Evolutionary conservation across 1,284 basidiomycete genomes (phyloP), one percentile per base, ranked within the genome.

Genomic region (Irpex rosettiformis): DNA sequence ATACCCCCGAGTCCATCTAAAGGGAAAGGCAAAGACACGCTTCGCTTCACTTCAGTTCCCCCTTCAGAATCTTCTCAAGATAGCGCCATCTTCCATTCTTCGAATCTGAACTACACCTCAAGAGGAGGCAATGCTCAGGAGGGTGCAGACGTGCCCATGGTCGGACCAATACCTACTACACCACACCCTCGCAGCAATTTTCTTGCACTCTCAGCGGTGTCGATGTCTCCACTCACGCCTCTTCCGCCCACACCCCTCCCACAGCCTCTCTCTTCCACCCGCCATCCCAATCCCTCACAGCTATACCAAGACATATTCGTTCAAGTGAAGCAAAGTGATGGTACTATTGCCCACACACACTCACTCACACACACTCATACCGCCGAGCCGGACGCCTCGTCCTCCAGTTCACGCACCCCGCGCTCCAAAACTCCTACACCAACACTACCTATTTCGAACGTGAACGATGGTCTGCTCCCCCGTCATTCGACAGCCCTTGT

Each of bases 11-110:
- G 62, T 22, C 64, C 64, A 11, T 51, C 48, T 7, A 51, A 51
- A 29, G 58, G 60, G 8, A 48, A 60, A n/a, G 61, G 61, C n/a
- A 62, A 59, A 8, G 16, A 53, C 21, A 65, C 59, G 59, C 56
- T 65, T 21, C 58, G 64, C 28, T 62, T 63, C 56, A 58, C 62
- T 16, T 65, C 64, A 21, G 57, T 65, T n/a, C 62, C 62, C 33
- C 62, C 62, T 21, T 54, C 60, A 8, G 42, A 53, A 18, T 18
- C 8, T 6, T 7, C 43, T 47, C 43, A 7, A 22, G 18, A 13
- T 13, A 18, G 8, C 43, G 11, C 43, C 11, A 18, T 47, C 6
- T 7, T 7, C 6, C 43, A 47, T 18, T n/a, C n/a, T n/a, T n/a
- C n/a, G n/a, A n/a, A n/a, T n/a, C n/a, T n/a, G n/a, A n/a, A n/a